Percentiles rank a stretch among this genome's conserved stretches.
phyloP scores from a whole-genome alignment of 257 asterid species.

The Leptodermis oblonga region DNA sequence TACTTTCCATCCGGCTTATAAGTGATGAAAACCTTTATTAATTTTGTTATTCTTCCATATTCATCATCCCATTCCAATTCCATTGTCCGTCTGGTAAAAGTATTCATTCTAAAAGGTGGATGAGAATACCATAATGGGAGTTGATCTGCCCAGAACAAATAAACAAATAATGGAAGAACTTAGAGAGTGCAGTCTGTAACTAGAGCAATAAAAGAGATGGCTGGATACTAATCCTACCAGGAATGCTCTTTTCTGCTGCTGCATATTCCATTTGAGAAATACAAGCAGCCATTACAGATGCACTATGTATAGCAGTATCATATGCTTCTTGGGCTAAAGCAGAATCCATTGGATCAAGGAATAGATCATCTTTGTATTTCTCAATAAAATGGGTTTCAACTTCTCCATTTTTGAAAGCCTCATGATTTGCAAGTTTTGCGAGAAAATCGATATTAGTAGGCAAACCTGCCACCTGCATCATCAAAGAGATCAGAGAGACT shows the following conservation, averaged over 20 bases:
- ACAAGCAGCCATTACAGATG: slow-evolving; percentile 80
- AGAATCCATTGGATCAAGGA: slow-evolving; percentile 42
- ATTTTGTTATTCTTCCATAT: slow-evolving; percentile 37
- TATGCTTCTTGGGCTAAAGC: slow-evolving; percentile 38
- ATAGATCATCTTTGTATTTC: slow-evolving; percentile 66
- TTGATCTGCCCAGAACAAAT: slow-evolving; percentile 42
- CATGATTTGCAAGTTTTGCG: slow-evolving; percentile 66
- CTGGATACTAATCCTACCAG: slow-evolving; percentile 43
- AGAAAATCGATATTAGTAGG: slow-evolving; percentile 96
- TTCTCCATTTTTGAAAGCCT: slow-evolving; percentile 74
- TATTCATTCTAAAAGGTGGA: slow-evolving; percentile 86
- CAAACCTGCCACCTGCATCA: slow-evolving; percentile 85
- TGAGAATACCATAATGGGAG: slow-evolving; percentile 71
- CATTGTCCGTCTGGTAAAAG: slow-evolving; percentile 46
- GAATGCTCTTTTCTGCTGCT: slow-evolving; percentile 33
- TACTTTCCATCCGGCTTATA: slow-evolving; percentile 62
- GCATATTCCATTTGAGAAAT: slow-evolving; percentile 57
- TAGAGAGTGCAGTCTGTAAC: slow-evolving; percentile 14
- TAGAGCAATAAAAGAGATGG: slow-evolving; percentile 14
- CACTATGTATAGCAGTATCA: slow-evolving; percentile 48
- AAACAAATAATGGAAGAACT: slow-evolving; percentile 14
- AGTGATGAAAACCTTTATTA: slow-evolving; percentile 41
- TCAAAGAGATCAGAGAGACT: neutral
- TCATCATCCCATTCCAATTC: slow-evolving; percentile 83
- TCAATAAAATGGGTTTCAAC: slow-evolving; percentile 97